Conservation (phyloP, 352 stramenopile genomes). For the Saprolegnia parasitica region DNA sequence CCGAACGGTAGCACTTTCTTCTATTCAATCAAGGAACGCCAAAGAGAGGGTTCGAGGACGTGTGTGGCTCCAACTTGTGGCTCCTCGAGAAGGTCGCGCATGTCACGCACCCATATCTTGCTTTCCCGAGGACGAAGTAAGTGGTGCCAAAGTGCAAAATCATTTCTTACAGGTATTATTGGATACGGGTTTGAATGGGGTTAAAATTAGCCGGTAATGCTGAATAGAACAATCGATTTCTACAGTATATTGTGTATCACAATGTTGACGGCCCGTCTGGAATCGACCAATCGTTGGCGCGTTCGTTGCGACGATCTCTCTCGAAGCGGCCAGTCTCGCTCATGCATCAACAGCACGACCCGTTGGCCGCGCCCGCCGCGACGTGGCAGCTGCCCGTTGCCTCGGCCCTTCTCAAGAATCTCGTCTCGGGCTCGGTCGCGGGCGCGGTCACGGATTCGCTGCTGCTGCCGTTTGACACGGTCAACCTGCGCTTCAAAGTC, state of each 20-base stretch:
- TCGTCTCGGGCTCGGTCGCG: conserved; percentile 64
- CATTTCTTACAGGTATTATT: neutral
- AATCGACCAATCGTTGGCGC: neutral
- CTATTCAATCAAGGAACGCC: no score
- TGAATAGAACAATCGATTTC: neutral
- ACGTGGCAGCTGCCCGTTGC: conserved; percentile 17
- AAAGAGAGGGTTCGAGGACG: no score
- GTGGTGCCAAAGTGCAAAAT: no score
- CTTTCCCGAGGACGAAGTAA: no score
- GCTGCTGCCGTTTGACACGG: conserved; percentile 71
- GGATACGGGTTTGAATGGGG: neutral
- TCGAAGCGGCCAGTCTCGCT: neutral
- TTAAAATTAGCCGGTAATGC: neutral
- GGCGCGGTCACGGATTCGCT: conserved; percentile 71
- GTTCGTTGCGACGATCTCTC: neutral
- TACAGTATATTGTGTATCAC: neutral
- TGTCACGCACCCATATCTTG: no score
- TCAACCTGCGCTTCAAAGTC: conserved; percentile 83
- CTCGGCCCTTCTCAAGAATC: conserved; percentile 8
- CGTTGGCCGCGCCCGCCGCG: neutral
- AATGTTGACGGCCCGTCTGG: neutral
- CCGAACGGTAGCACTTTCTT: no score
- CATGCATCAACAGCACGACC: neutral
- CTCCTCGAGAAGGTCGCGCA: no score
- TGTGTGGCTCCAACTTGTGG: no score